A percentile compares a stretch with the other conserved stretches of the same genome.
phyloP scores from a whole-genome alignment of 768 basidiomycete species.

The Scleroderma bovista region DNA sequence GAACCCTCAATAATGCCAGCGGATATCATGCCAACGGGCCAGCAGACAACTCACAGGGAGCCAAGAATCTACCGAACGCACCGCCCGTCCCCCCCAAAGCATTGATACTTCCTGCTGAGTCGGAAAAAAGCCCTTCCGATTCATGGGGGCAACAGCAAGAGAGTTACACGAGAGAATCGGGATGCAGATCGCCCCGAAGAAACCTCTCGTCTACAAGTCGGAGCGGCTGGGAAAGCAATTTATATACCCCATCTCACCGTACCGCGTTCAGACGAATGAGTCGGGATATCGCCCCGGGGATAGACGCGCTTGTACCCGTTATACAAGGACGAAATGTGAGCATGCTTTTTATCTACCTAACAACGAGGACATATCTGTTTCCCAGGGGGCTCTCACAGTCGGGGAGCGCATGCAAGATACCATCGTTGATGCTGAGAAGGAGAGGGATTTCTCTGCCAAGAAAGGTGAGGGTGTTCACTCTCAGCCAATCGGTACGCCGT shows the following conservation, averaged over 20 bases:
- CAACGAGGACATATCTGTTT: background rate
- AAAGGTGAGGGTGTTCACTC: slow-evolving; percentile 30
- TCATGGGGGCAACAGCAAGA: background rate
- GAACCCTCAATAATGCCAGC: background rate
- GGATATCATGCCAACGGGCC: background rate
- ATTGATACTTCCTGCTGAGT: background rate
- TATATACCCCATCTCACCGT: background rate
- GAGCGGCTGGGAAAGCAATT: background rate
- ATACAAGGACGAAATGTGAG: no score
- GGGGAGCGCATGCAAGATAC: slow-evolving; percentile 49
- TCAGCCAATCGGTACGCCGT: background rate
- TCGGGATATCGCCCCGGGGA: background rate
- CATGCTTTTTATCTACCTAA: no score
- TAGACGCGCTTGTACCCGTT: background rate
- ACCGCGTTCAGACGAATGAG: background rate
- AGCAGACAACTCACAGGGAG: background rate
- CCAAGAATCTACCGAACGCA: background rate
- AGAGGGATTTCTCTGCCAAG: slow-evolving; percentile 38
- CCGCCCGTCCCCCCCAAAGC: background rate
- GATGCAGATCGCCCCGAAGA: background rate
- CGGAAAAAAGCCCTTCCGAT: background rate
- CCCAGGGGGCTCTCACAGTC: slow-evolving; percentile 22
- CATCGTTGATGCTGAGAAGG: slow-evolving; percentile 35
- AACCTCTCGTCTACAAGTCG: background rate
- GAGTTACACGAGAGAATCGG: background rate